Base-by-base conservation (phyloP, 805 yeast species). In the Candida gorgasii region DNA sequence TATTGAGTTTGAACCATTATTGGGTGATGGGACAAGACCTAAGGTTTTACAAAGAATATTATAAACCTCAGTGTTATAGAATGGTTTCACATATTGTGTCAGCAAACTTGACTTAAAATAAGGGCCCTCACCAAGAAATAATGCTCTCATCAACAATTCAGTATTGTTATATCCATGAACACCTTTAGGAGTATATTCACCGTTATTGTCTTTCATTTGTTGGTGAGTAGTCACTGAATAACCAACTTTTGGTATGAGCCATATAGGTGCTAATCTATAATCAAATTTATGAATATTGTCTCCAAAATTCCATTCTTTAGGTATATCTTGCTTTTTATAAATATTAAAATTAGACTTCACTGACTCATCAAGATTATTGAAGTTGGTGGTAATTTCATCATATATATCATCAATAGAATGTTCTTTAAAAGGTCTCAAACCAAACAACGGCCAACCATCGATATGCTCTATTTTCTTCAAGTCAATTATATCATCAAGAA, bases 391-490 rank as follows among this genome's bases (percentile, higher is more conserved):
- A 22, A 84, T 52, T 36, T 76, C 79, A 3, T 65, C 49, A 53
- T 63, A 76, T 5, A 86, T 51, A 8, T 75, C 78, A 4, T 70
- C 73, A 1, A 69, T 64, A 0, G 72, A 50, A 36, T 48, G 56
- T 15, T 67, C 61, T 0, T 57, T 45, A 35, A 53, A 66, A 6
- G 93, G 90, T 29, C 92, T 69, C 36, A 89, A 63, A 0, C 95
- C 96, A 52, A 74, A 82, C 42, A 88, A 65, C n/a, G 96, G 96
- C 89, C 92, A 86, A 14, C 93, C 96, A 54, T 84, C 89, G 22
- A 74, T 64, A 52, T 82, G 80, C 45, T 80, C 82, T 36, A 86
- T 72, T 44, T 72, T 68, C 1, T 59, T 53, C 46, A 75, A 46
- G 52, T 80, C 80, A 8, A 88, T 62, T 13, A 87, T 47, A 49